Evolutionary conservation across 108 stramenopile genomes (phyloP).

Genomic region (Nannochloropsis gaditana): DNA sequence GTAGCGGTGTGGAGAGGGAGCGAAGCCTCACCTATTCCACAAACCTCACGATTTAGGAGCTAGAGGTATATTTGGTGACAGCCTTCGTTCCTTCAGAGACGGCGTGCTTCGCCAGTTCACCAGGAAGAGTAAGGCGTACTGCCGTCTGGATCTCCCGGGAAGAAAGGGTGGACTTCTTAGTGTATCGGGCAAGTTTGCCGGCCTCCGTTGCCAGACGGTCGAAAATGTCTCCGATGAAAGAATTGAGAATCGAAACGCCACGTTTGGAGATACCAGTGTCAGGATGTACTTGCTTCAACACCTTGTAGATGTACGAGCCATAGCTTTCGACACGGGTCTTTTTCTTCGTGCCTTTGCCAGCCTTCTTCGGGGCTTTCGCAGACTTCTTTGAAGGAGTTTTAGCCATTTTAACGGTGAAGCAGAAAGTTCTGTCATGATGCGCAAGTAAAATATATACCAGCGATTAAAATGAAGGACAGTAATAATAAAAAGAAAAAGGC

Average conservation of each 20-base stretch:
- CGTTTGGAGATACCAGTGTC: slow-evolving; percentile 82
- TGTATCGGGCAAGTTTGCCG: slow-evolving; percentile 72
- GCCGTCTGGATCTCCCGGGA: slow-evolving; percentile 80
- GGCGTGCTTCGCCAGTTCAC: slow-evolving; percentile 87
- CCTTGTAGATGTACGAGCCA: slow-evolving; percentile 78
- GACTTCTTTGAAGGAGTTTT: slow-evolving; percentile 50
- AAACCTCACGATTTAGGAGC: slow-evolving; percentile 3
- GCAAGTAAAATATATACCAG: too few species aligned
- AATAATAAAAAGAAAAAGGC: neutral
- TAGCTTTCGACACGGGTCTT: slow-evolving; percentile 78
- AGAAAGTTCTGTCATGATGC: too few species aligned
- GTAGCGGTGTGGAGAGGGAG: neutral
- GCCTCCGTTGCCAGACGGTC: slow-evolving; percentile 77
- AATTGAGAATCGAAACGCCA: slow-evolving; percentile 83
- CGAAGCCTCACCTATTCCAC: neutral
- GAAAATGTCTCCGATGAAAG: slow-evolving; percentile 85
- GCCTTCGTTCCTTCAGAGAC: slow-evolving; percentile 64
- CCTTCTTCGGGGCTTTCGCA: slow-evolving; percentile 54
- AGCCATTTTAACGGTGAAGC: slow-evolving; percentile 13
- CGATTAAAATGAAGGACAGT: neutral
- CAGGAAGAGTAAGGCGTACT: slow-evolving; percentile 76
- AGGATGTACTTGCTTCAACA: slow-evolving; percentile 62
- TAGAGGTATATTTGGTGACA: slow-evolving; percentile 56
- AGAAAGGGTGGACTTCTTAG: slow-evolving; percentile 81
- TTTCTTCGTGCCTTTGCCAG: slow-evolving; percentile 43